Conservation (phyloP, 371 early-diverging fungal genomes). For the Mortierella sp. region DNA sequence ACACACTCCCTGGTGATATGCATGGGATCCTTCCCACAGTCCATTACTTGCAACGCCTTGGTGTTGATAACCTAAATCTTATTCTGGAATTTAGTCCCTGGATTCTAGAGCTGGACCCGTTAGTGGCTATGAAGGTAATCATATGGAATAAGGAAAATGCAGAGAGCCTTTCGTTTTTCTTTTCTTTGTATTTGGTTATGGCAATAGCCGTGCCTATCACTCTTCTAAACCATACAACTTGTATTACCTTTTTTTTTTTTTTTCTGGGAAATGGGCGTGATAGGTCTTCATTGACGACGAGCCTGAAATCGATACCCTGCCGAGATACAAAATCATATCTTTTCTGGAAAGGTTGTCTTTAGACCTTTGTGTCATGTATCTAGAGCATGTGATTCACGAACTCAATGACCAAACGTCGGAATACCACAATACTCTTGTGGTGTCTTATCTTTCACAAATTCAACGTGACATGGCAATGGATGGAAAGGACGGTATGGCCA, state of each 20-base stretch:
- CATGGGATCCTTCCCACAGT: conserved; percentile 77
- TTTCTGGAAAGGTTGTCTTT: conserved; percentile 74
- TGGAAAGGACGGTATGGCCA: conserved; percentile 29
- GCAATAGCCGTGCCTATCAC: neutral
- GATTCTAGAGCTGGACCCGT: conserved; percentile 78
- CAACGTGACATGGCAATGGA: conserved; percentile 37
- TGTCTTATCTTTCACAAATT: conserved; percentile 76
- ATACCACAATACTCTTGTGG: conserved; percentile 84
- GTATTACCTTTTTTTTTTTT: neutral
- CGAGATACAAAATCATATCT: conserved; percentile 64
- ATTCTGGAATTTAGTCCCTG: conserved; percentile 85
- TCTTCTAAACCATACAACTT: neutral
- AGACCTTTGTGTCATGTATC: conserved; percentile 77
- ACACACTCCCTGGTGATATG: conserved; percentile 59
- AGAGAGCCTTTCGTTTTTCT: too few species aligned
- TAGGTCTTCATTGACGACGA: conserved; percentile 85
- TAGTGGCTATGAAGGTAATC: conserved; percentile 81
- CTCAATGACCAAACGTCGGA: conserved; percentile 76
- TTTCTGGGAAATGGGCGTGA: too few species aligned
- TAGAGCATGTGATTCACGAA: conserved; percentile 83
- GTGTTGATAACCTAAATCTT: conserved; percentile 80
- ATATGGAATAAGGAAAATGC: neutral
- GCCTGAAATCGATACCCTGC: conserved; percentile 67
- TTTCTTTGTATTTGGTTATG: neutral
- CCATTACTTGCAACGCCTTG: conserved; percentile 81